These are phyloP conservation scores for Zygotorulaspora mrakii DNA, from an alignment of 1,139 yeast genomes.

Conservation along the genomic window DNA sequence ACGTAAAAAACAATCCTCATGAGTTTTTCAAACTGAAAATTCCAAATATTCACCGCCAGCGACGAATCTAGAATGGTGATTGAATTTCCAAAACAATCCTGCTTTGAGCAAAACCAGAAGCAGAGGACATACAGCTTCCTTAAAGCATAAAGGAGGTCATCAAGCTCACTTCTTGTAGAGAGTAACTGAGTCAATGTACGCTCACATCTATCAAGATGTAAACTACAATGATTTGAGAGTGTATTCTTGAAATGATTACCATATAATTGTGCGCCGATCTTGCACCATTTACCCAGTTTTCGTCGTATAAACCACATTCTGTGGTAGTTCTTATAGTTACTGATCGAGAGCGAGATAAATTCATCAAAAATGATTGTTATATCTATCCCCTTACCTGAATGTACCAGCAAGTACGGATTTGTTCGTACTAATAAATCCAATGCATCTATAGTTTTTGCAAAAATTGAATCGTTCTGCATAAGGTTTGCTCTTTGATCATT, in stretches of 20 bases:
- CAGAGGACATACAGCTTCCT: slow-evolving; percentile 23
- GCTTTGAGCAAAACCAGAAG: slow-evolving; percentile 26
- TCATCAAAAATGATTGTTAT: slow-evolving; percentile 20
- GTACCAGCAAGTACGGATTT: slow-evolving; percentile 22
- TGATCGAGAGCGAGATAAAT: slow-evolving; percentile 18
- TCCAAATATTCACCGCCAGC: slow-evolving; percentile 25
- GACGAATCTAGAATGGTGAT: slow-evolving; percentile 21
- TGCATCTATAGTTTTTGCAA: slow-evolving; percentile 29
- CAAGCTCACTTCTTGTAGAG: slow-evolving; percentile 15
- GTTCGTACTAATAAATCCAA: slow-evolving; percentile 26
- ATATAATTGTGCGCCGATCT: slow-evolving; percentile 15
- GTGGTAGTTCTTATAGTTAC: slow-evolving; percentile 18
- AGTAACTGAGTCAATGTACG: slow-evolving; percentile 18
- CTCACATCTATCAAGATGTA: slow-evolving; percentile 15
- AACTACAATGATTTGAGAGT: slow-evolving; percentile 17
- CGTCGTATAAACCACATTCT: slow-evolving; percentile 29
- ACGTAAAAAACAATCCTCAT: slow-evolving; percentile 28
- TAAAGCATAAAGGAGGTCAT: slow-evolving; percentile 14
- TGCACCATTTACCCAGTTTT: slow-evolving; percentile 28
- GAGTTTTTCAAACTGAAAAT: slow-evolving; percentile 26
- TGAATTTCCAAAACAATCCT: slow-evolving; percentile 17
- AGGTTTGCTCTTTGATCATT: slow-evolving; percentile 16
- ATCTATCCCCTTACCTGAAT: slow-evolving; percentile 13
- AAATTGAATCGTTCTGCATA: slow-evolving; percentile 19
- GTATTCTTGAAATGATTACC: slow-evolving; percentile 17